These are phyloP conservation scores for Trematosphaeria pertusa DNA, from an alignment of 2,329 filamentous ascomycete species.

Conservation along the genomic window DNA sequence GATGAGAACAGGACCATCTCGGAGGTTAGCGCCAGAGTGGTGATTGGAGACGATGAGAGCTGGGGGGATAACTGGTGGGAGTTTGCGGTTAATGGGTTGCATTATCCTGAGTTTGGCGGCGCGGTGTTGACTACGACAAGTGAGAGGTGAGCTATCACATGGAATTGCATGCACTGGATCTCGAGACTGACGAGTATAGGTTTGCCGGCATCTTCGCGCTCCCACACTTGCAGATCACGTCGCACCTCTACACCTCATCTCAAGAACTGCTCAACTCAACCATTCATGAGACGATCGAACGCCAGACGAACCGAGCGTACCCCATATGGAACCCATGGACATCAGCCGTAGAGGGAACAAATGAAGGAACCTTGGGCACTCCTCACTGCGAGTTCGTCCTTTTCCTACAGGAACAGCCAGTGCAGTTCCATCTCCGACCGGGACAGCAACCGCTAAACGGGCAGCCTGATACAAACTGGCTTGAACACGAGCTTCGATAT, in stretches of 20 bases:
- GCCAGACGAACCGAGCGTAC: slow-evolving; percentile 67
- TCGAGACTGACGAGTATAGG: slow-evolving; percentile 21
- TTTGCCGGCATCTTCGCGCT: slow-evolving; percentile 88
- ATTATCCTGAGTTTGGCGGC: slow-evolving; percentile 81
- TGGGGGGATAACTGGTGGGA: slow-evolving; percentile 76
- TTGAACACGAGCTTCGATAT: slow-evolving; percentile 66
- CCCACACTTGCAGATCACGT: slow-evolving; percentile 77
- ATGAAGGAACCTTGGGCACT: slow-evolving; percentile 64
- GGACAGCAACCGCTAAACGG: slow-evolving; percentile 25
- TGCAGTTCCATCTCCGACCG: slow-evolving; percentile 27
- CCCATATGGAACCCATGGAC: slow-evolving; percentile 73
- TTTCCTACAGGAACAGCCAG: slow-evolving; percentile 78
- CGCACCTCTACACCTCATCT: slow-evolving; percentile 56
- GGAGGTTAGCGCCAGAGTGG: slow-evolving; percentile 72
- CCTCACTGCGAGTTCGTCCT: slow-evolving; percentile 90
- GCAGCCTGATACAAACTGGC: slow-evolving; percentile 52
- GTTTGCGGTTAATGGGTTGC: slow-evolving; percentile 80
- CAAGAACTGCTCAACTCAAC: slow-evolving; percentile 73
- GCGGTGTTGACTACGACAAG: slow-evolving; percentile 88
- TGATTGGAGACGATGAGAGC: slow-evolving; percentile 73
- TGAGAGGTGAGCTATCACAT: slow-evolving; percentile 69
- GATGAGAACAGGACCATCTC: slow-evolving; percentile 59
- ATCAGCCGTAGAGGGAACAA: slow-evolving; percentile 66
- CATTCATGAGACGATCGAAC: slow-evolving; percentile 70
- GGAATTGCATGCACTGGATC: background rate